A percentile compares a stretch with the other conserved stretches of the same genome.
Conservation (phyloP, 2,329 filamentous ascomycete genomes). For the Zymoseptoria pseudotritici region DNA sequence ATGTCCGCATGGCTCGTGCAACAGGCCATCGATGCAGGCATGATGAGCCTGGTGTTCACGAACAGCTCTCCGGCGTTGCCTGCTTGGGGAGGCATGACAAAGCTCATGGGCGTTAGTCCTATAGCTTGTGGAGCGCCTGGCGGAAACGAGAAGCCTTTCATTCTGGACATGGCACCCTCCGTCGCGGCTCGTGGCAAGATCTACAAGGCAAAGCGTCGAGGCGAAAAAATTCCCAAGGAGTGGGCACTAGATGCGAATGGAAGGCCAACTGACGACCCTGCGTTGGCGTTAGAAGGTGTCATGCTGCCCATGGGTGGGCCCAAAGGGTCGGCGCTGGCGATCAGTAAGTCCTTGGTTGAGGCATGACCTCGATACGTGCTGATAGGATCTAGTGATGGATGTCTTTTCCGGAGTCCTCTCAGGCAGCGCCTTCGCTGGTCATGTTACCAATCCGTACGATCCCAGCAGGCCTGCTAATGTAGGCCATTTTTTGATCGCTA, state of each 20-base stretch:
- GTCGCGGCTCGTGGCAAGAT: conserved; percentile 66
- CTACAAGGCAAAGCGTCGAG: conserved; percentile 59
- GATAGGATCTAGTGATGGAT: conserved; percentile 52
- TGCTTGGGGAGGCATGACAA: conserved; percentile 59
- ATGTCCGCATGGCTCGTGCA: conserved; percentile 78
- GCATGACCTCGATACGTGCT: neutral
- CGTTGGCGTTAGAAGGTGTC: conserved; percentile 62
- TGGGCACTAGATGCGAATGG: conserved; percentile 73
- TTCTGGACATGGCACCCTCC: conserved; percentile 67
- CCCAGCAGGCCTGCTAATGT: conserved; percentile 46
- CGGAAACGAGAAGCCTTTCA: conserved; percentile 54
- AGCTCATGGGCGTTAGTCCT: conserved; percentile 66
- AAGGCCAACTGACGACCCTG: conserved; percentile 48
- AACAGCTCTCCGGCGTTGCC: conserved; percentile 63
- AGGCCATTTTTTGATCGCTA: conserved; percentile 31
- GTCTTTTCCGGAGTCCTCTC: conserved; percentile 75
- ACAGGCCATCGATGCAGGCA: conserved; percentile 62
- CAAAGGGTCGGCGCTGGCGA: conserved; percentile 66
- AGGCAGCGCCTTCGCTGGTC: conserved; percentile 68
- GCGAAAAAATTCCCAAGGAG: conserved; percentile 61
- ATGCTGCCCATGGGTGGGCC: conserved; percentile 84
- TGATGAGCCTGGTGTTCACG: conserved; percentile 56
- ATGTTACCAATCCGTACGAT: conserved; percentile 66
- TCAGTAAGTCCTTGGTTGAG: conserved; percentile 40
- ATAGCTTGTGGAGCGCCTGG: conserved; percentile 70